Percentiles rank a stretch among this genome's conserved stretches.
Conservation (phyloP, 2,329 filamentous ascomycete species). For the Penicillium concentricum region DNA sequence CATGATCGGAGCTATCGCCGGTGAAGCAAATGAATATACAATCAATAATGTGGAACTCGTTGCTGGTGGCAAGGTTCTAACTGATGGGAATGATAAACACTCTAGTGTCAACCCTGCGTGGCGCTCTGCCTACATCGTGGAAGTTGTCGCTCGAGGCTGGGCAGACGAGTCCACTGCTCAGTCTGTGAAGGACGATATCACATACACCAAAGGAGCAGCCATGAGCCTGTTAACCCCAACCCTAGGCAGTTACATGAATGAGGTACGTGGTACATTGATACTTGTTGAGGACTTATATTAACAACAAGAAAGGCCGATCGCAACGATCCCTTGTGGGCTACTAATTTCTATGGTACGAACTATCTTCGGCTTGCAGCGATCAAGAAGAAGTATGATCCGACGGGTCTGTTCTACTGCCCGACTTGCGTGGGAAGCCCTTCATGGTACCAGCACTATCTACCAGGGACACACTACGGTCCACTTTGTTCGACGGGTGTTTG, state of each 20-base stretch:
- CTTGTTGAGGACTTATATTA: background rate
- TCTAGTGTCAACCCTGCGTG: constrained; percentile 54
- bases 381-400: background rate
- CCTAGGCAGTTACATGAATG: constrained; percentile 40
- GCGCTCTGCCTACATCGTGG: constrained; percentile 44
- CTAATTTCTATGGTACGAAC: background rate
- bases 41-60: background rate
- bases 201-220: constrained; percentile 30
- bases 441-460: constrained; percentile 1
- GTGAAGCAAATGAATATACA: background rate
- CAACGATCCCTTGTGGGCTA: constrained; percentile 13
- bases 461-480: constrained; percentile 6
- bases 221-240: constrained; percentile 33
- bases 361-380: background rate
- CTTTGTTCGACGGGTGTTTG: constrained; percentile 1
- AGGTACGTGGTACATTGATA: constrained; percentile 16
- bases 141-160: constrained; percentile 28
- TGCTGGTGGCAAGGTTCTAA: constrained; percentile 33
- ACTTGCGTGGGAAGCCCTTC: background rate
- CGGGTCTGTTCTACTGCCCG: background rate
- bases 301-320: constrained; percentile 13
- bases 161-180: constrained; percentile 13
- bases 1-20: background rate
- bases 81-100: constrained; percentile 32
- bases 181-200: constrained; percentile 30